Evolutionary conservation across 2,329 filamentous ascomycete genomes (phyloP).

Genomic region (Penicillium italicum): DNA sequence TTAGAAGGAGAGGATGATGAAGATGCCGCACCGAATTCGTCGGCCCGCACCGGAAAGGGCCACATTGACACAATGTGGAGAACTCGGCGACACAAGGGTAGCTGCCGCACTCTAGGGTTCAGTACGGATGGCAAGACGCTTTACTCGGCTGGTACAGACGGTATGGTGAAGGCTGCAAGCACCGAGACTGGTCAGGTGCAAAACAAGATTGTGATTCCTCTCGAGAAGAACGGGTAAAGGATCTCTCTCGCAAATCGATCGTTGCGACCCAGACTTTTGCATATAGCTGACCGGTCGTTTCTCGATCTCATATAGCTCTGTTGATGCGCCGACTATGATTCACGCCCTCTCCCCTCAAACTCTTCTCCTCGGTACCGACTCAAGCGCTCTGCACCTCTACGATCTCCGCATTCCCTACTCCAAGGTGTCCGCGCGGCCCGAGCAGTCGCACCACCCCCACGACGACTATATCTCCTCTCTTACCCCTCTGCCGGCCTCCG

Average conservation of each 20-base stretch:
- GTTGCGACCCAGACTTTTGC: neutral
- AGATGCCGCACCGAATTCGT: slow-evolving; percentile 40
- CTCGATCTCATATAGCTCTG: slow-evolving; percentile 35
- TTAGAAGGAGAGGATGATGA: slow-evolving; percentile 50
- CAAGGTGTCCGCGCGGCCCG: slow-evolving; percentile 60
- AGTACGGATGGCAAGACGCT: slow-evolving; percentile 69
- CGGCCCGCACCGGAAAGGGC: slow-evolving; percentile 61
- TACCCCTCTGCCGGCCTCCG: slow-evolving; percentile 73
- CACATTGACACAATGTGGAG: slow-evolving; percentile 81
- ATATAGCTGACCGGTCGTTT: slow-evolving; percentile 11
- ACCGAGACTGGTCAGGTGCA: slow-evolving; percentile 63
- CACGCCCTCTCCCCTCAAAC: slow-evolving; percentile 83
- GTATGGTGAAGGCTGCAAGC: slow-evolving; percentile 59
- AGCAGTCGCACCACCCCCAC: slow-evolving; percentile 80
- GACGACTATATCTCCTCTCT: slow-evolving; percentile 90
- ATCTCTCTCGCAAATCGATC: slow-evolving; percentile 5
- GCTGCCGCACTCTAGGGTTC: slow-evolving; percentile 78
- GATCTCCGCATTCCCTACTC: slow-evolving; percentile 66
- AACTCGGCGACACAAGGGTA: slow-evolving; percentile 88
- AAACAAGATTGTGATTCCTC: slow-evolving; percentile 76
- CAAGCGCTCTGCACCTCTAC: slow-evolving; percentile 80
- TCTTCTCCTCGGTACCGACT: slow-evolving; percentile 85
- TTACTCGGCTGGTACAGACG: slow-evolving; percentile 60
- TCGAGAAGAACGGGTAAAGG: slow-evolving; percentile 40
- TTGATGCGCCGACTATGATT: slow-evolving; percentile 75